Conservation (phyloP, 2,329 filamentous ascomycete species). For the Camillea tinctor region DNA sequence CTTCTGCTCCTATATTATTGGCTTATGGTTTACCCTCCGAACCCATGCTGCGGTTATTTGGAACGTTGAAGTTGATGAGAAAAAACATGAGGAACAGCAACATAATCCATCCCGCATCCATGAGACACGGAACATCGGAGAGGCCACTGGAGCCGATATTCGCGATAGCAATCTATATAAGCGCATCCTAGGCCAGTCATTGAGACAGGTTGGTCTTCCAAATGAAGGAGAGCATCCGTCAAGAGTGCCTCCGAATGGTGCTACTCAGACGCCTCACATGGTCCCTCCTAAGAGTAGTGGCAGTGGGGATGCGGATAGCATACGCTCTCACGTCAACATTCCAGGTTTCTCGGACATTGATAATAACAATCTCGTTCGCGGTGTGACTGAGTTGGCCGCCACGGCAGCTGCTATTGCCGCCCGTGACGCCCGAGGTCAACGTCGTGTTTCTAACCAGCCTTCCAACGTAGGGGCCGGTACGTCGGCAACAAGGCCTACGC, state of each 20-base stretch:
- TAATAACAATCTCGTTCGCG: conserved; percentile 75
- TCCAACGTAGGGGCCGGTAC: conserved; percentile 27
- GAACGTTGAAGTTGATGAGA: conserved; percentile 81
- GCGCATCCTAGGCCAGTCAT: conserved; percentile 84
- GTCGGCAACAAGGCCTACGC: conserved; percentile 29
- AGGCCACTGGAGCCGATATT: conserved; percentile 64
- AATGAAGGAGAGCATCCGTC: conserved; percentile 45
- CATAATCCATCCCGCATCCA: conserved; percentile 33
- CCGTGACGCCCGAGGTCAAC: conserved; percentile 60
- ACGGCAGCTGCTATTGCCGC: conserved; percentile 86
- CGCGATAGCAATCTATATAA: conserved; percentile 89
- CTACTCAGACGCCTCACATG: conserved; percentile 61
- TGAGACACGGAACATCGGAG: conserved; percentile 39
- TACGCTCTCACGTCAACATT: conserved; percentile 49
- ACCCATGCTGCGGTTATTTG: conserved; percentile 97
- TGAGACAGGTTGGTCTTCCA: conserved; percentile 75
- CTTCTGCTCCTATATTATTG: conserved; percentile 91
- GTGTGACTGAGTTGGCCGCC: conserved; percentile 91
- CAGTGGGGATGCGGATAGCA: conserved; percentile 38
- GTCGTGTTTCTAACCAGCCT: conserved; percentile 37
- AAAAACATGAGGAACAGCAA: conserved; percentile 58
- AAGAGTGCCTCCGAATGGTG: conserved; percentile 40
- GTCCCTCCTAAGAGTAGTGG: conserved; percentile 67
- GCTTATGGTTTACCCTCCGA: conserved; percentile 89
- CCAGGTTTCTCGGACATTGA: conserved; percentile 78